Evolutionary conservation across 345 rosid species (phyloP), one percentile per base, ranked within the genome.

Genomic region (Moricandia arvensis): DNA sequence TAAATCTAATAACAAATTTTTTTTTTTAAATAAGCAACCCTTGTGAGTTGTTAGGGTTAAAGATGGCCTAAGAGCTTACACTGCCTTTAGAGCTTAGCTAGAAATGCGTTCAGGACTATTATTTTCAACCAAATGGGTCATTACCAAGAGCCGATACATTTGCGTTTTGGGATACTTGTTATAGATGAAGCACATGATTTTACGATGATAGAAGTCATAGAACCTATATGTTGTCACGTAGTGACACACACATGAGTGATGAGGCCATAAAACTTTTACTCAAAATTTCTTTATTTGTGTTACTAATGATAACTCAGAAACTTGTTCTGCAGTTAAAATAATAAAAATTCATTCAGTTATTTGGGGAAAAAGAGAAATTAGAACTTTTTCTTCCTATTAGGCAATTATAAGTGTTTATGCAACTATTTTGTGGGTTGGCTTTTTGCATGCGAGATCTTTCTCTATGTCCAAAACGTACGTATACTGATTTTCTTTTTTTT

Each of bases 381-480:
- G 6, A 9, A 4, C 2, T 18, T 45, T 43, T 66, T 58, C 16
- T 8, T 21, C 53, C 21, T 54, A 12, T 27, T 66, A 9, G 17
- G 12, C 26, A 43, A 41, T 66, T 66, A 45, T 41, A 4, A 18
- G 12, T 75, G 53, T 34, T 45, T 55, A n/a, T 76, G 71, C 21
- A 70, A 63, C 60, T 70, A 70, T 63, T 55, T 63, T 58, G 61
- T 59, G 75, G 63, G 66, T 69, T 71, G 80, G 76, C 80, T 71
- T 77, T 77, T 69, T 64, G 76, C 80, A 71, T 58, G 80, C 80
- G 71, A 77, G 62, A 65, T 45, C 16, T 71, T 53, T 77, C 75
- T 71, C 53, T 64, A 58, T 64, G 76, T 71, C 80, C 60, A 77
- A 77, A 59, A 71, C 35, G 64, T 65, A 77, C 1, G 17, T 45